Evolutionary conservation across 2,329 filamentous ascomycete species (phyloP).

Genomic region (Colletotrichum cereale): DNA sequence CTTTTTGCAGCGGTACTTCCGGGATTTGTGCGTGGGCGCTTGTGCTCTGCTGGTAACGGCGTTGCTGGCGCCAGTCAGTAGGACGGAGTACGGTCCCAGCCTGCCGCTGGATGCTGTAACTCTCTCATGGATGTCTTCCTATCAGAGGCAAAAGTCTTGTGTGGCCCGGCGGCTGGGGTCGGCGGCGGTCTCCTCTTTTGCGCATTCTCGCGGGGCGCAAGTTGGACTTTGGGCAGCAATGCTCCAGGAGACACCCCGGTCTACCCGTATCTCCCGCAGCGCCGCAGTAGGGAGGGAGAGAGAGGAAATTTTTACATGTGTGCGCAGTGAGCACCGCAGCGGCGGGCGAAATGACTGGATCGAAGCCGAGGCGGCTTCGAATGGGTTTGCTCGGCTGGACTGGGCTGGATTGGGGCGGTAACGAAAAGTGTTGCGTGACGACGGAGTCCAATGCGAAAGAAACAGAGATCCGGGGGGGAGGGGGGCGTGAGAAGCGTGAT

Average conservation of each 20-base stretch:
- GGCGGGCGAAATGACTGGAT: slow-evolving; percentile 15
- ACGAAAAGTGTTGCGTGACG: slow-evolving; percentile 3
- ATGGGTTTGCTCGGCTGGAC: slow-evolving; percentile 33
- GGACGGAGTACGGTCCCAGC: slow-evolving; percentile 7
- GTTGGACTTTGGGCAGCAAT: slow-evolving; percentile 42
- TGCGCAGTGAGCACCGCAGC: slow-evolving; percentile 15
- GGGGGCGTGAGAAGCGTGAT: slow-evolving; percentile 7
- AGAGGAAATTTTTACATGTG: slow-evolving; percentile 5
- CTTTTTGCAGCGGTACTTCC: slow-evolving; percentile 11
- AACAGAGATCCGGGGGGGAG: not conserved
- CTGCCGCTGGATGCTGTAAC: not conserved
- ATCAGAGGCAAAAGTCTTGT: slow-evolving; percentile 35
- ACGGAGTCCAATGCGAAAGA: slow-evolving; percentile 8
- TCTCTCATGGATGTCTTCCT: slow-evolving; percentile 22
- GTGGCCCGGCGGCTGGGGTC: slow-evolving; percentile 26
- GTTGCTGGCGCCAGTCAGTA: slow-evolving; percentile 14
- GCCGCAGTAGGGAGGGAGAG: not conserved
- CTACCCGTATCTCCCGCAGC: slow-evolving; percentile 28
- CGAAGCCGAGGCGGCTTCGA: slow-evolving; percentile 11
- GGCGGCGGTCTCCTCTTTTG: slow-evolving; percentile 27
- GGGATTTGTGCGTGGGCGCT: not conserved
- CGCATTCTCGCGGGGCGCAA: slow-evolving; percentile 39
- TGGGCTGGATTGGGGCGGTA: slow-evolving; percentile 26
- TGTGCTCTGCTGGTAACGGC: slow-evolving; percentile 4
- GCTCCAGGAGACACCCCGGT: slow-evolving; percentile 37